Base-by-base conservation (phyloP, 2,329 filamentous ascomycete genomes). In the Hypomyces rosellus region DNA sequence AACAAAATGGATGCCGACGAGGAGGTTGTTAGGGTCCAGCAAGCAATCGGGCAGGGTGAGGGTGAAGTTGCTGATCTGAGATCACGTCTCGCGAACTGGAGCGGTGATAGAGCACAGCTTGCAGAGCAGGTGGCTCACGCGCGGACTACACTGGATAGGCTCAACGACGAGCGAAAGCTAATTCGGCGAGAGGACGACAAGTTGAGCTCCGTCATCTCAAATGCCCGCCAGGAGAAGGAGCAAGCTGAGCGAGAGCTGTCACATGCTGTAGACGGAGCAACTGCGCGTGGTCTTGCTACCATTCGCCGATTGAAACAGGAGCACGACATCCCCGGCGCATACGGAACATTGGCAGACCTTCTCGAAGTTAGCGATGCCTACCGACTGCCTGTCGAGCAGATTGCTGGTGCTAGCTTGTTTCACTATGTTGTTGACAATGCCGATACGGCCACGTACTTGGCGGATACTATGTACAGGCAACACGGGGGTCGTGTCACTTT, bases 351-450 rank as follows among this genome's bases (percentile, higher is more conserved):
- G 36, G 91, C 92, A 4, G 95, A 99, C 65, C 79, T 99, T n/a
- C 82, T 97, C 60, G 82, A 90, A 49, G 89, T 96, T 45, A 82
- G 77, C 51, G 89, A 96, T 48, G 80, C 82, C 48, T 97, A 96
- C 69, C 84, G 90, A 54, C 83, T 91, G 11, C 89, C 93, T 2
- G 86, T 95, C 9, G 93, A 99, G 69, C 89, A 95, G 59, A 93
- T 91, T 46, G 93, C 92, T 2, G 93, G 93, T 15, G 85, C 85
- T 55, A 95, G 89, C 65, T 76, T 99, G 8, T 99, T 99, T 70
- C 89, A 99, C 68, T 96, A 96, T 58, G 84, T 99, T 11, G 92
- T 97, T 40, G 92, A 99, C 65, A 92, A 86, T 45, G 89, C 95
- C 54, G 82, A 87, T 38, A 96, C 91, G 0, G 90, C 91, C 1